These are phyloP conservation scores for Oemleria cerasiformis DNA, from an alignment of 306 rosid species.

Conservation along the genomic window DNA sequence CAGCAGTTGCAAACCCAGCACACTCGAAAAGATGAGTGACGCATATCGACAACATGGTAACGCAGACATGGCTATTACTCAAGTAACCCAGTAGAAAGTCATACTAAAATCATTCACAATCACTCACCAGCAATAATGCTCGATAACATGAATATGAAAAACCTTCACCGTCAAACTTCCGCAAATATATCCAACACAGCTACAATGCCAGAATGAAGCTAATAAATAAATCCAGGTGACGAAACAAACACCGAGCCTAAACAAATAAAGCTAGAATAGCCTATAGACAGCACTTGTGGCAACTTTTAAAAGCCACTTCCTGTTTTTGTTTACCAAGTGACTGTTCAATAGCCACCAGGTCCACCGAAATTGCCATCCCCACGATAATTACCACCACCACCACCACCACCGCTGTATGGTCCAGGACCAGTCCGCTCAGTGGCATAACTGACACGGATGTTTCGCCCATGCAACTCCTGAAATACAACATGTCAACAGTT, in stretches of 20 bases:
- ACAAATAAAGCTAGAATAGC: background rate
- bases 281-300: background rate
- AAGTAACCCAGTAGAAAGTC: background rate
- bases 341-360: constrained; percentile 5
- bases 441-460: constrained; percentile 61
- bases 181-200: background rate
- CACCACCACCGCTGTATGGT: constrained; percentile 12
- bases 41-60: background rate
- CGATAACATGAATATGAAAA: constrained; percentile 2
- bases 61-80: background rate
- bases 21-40: background rate
- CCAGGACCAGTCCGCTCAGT: constrained; percentile 45
- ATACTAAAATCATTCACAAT: background rate
- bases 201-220: background rate
- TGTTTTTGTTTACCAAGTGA: background rate
- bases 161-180: background rate
- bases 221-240: constrained; percentile 6
- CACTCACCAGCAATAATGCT: background rate
- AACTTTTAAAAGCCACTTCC: constrained; percentile 5
- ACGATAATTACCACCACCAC: constrained; percentile 28
- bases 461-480: constrained; percentile 67
- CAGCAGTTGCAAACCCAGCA: background rate
- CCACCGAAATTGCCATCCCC: constrained; percentile 37
- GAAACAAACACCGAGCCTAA: background rate
- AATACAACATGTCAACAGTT: constrained; percentile 13